Conservation (phyloP, 495 filamentous ascomycete genomes). For the Thermochaetoides thermophila region DNA sequence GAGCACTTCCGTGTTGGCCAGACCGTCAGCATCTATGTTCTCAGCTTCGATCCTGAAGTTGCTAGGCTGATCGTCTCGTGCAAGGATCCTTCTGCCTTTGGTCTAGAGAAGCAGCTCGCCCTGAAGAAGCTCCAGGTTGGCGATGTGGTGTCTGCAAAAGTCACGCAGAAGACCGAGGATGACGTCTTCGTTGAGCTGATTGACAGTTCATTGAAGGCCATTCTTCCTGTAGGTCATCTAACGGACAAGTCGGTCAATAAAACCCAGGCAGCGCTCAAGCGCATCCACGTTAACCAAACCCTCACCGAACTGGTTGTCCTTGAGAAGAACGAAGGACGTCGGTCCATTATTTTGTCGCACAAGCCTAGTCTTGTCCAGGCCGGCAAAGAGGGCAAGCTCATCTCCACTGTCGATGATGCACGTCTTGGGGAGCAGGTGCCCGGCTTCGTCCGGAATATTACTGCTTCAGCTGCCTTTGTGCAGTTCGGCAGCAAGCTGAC, state of each 20-base stretch:
- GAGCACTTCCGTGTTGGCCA: slow-evolving; percentile 84
- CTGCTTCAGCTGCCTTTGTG: slow-evolving; percentile 61
- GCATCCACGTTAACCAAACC: slow-evolving; percentile 65
- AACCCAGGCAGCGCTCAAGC: slow-evolving; percentile 55
- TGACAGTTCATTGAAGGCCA: slow-evolving; percentile 55
- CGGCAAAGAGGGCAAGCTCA: slow-evolving; percentile 46
- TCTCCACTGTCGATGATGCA: slow-evolving; percentile 52
- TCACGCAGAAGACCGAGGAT: slow-evolving; percentile 73
- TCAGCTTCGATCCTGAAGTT: slow-evolving; percentile 58
- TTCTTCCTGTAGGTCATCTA: slow-evolving; percentile 60
- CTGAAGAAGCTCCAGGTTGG: slow-evolving; percentile 58
- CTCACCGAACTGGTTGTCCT: slow-evolving; percentile 73
- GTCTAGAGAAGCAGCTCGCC: slow-evolving; percentile 55
- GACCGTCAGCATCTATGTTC: slow-evolving; percentile 71
- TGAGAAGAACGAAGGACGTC: slow-evolving; percentile 58
- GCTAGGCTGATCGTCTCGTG: slow-evolving; percentile 75
- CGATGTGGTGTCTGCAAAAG: slow-evolving; percentile 54
- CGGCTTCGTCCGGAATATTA: slow-evolving; percentile 79
- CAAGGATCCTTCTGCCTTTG: slow-evolving; percentile 70
- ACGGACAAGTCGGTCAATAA: slow-evolving; percentile 69
- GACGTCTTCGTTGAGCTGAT: slow-evolving; percentile 63
- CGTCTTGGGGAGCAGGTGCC: slow-evolving; percentile 49
- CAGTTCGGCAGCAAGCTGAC: slow-evolving; percentile 65
- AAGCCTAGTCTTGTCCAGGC: slow-evolving; percentile 72
- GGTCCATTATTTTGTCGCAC: slow-evolving; percentile 57